phyloP scores from a whole-genome alignment of 176 grass and related monocot genomes.

The Coix lacrymajobi region DNA sequence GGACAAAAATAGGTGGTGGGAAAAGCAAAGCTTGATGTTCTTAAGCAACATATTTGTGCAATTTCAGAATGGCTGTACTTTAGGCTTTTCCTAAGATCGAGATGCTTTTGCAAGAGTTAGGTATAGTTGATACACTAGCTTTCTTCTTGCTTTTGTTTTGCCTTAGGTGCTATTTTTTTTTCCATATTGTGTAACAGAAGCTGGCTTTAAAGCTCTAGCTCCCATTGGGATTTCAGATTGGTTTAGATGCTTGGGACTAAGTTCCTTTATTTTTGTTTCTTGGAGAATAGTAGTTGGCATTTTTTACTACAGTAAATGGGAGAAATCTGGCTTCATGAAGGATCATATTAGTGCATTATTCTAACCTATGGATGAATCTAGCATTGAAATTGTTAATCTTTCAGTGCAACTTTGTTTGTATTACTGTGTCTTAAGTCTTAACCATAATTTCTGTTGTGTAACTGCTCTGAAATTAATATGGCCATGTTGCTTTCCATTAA shows the following conservation, averaged over 20 bases:
- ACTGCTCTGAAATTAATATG: not conserved
- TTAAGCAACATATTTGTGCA: not conserved
- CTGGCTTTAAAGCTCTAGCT: conserved; percentile 1
- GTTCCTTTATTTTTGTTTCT: not conserved
- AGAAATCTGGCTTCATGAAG: not conserved
- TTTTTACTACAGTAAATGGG: not conserved
- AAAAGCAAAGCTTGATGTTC: conserved; percentile 4
- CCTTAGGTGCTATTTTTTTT: not conserved
- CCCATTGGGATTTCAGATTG: not conserved
- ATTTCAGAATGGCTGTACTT: not conserved
- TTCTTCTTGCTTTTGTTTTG: conserved; percentile 2
- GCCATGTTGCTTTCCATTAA: not conserved
- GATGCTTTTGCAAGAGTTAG: conserved; percentile 15
- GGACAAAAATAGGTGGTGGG: not conserved
- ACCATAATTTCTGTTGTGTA: not conserved
- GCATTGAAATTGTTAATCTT: not conserved
- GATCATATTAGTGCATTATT: not conserved
- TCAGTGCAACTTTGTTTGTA: not conserved
- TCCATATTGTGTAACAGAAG: not conserved
- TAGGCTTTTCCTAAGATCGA: not conserved
- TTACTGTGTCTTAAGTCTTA: not conserved
- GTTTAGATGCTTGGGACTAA: not conserved
- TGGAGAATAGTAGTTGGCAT: not conserved
- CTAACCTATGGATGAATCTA: conserved; percentile 2
- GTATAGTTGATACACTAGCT: conserved; percentile 16